Conservation (phyloP, 208 protist genomes). For the Acanthamoeba culbertsoni region DNA sequence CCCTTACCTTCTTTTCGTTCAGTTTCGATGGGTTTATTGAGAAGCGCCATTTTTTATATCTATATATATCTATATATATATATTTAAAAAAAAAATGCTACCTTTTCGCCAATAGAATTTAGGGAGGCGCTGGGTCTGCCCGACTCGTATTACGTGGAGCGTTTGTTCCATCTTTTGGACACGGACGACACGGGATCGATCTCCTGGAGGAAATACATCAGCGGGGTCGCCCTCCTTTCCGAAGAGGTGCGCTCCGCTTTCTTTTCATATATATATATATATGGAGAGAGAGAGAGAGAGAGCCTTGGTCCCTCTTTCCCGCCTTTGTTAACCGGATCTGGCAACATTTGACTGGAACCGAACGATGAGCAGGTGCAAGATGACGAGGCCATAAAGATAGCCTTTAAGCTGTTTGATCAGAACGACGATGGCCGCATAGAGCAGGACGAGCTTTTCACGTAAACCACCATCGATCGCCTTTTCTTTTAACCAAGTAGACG, state of each 20-base stretch:
- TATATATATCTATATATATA: too few relatives aligned
- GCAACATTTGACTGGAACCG: too few relatives aligned
- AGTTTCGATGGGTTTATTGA: too few relatives aligned
- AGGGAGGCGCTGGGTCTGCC: neutral
- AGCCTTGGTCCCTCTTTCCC: too few relatives aligned
- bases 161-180: neutral
- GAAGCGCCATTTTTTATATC: too few relatives aligned
- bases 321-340: too few relatives aligned
- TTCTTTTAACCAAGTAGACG: neutral
- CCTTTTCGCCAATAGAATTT: neutral
- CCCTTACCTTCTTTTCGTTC: too few relatives aligned
- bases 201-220: conserved; percentile 32
- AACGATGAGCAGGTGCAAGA: neutral
- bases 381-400: neutral
- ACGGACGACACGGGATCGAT: neutral
- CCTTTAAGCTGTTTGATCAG: conserved; percentile 8
- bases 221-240: neutral
- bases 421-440: conserved; percentile 19
- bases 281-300: too few relatives aligned
- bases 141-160: neutral
- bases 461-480: neutral
- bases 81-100: neutral
- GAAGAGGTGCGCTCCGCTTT: neutral
- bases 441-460: neutral
- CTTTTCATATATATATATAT: too few relatives aligned